phyloP scores from a whole-genome alignment of 2,329 filamentous ascomycete genomes.

The Botrytis elliptica region DNA sequence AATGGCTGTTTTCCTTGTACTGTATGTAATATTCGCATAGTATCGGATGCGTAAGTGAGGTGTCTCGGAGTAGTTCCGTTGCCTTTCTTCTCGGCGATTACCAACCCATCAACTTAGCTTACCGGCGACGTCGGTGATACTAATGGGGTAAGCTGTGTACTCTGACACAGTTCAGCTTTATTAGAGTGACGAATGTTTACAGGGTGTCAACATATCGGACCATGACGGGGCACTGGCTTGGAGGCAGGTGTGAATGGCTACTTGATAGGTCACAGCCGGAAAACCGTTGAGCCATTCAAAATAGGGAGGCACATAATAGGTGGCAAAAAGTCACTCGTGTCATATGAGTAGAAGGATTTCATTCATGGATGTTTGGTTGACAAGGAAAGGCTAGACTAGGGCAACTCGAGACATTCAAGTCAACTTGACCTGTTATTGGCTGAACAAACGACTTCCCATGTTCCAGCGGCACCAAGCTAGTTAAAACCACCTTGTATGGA shows the following conservation, averaged over 20 bases:
- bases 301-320: constrained; percentile 2
- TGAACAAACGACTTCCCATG: background rate
- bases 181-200: background rate
- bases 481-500: background rate
- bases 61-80: background rate
- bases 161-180: background rate
- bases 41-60: background rate
- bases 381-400: background rate
- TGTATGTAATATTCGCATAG: background rate
- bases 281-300: background rate
- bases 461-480: background rate
- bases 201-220: background rate
- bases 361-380: background rate
- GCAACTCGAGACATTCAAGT: background rate
- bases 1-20: background rate
- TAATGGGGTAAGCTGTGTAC: background rate
- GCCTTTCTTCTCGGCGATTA: background rate
- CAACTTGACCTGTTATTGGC: background rate
- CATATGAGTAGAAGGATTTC: background rate
- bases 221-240: background rate
- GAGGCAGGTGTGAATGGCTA: background rate
- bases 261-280: background rate
- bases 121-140: background rate
- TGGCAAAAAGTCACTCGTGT: constrained; percentile 8
- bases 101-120: background rate